phyloP scores from a whole-genome alignment of 495 filamentous ascomycete genomes.

The Antarctomyces pellizariae region DNA sequence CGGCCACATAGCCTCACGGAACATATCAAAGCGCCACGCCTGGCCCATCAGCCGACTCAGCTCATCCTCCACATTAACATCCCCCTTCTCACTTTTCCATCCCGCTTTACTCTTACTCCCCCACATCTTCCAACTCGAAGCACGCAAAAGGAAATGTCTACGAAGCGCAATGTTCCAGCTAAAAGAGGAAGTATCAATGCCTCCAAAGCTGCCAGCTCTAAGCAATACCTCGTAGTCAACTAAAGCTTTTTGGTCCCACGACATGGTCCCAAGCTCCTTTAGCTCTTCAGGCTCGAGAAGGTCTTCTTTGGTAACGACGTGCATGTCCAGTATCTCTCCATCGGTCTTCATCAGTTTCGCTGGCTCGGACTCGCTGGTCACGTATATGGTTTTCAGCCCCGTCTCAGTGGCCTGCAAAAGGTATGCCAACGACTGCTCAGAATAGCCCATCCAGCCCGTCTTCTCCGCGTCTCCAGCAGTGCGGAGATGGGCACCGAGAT shows the following conservation, averaged over 20 bases:
- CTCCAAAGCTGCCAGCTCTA: slow-evolving; percentile 12
- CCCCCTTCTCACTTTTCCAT: background rate
- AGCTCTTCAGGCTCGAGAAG: slow-evolving; percentile 11
- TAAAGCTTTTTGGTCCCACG: slow-evolving; percentile 15
- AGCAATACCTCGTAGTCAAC: slow-evolving; percentile 20
- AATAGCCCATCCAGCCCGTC: slow-evolving; percentile 3
- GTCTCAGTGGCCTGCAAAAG: slow-evolving; percentile 1
- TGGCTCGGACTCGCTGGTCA: slow-evolving; percentile 12
- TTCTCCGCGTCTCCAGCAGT: slow-evolving; percentile 6
- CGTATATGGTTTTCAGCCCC: slow-evolving; percentile 11
- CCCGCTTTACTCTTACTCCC: background rate
- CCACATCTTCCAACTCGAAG: slow-evolving; percentile 4
- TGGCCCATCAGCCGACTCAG: slow-evolving; percentile 2
- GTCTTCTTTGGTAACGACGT: slow-evolving; percentile 12
- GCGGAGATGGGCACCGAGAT: slow-evolving; percentile 11
- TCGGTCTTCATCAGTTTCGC: slow-evolving; percentile 4
- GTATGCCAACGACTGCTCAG: slow-evolving; percentile 3
- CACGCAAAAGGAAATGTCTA: slow-evolving; percentile 8
- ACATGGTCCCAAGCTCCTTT: slow-evolving; percentile 8
- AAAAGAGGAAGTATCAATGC: slow-evolving; percentile 14
- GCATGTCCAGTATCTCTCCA: slow-evolving; percentile 9
- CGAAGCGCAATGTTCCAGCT: slow-evolving; percentile 16
- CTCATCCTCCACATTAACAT: slow-evolving; percentile 1
- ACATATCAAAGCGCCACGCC: background rate
- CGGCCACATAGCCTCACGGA: slow-evolving; percentile 3